These are phyloP conservation scores for Phaeomoniella chlamydospora DNA, from an alignment of 2,329 filamentous ascomycete species.

Conservation along the genomic window DNA sequence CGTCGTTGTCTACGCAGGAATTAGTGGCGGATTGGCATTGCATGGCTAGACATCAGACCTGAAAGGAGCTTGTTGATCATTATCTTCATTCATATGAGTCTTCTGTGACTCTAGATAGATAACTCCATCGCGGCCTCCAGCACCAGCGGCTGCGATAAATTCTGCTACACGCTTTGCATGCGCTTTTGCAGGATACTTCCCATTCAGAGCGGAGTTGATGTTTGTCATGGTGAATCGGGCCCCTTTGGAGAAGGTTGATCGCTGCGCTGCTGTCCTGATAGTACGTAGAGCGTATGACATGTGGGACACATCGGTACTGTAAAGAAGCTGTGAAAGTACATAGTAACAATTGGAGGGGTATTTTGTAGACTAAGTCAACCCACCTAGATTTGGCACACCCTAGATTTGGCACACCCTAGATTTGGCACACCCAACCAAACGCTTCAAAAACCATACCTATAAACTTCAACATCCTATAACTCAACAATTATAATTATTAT, in stretches of 20 bases:
- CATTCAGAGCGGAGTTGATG: conserved; percentile 27
- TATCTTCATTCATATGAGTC: conserved; percentile 74
- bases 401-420: too few relatives aligned
- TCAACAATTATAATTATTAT: too few relatives aligned
- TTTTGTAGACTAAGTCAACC: too few relatives aligned
- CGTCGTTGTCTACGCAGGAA: conserved; percentile 55
- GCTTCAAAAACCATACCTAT: too few relatives aligned
- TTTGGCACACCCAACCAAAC: too few relatives aligned
- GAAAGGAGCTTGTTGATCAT: conserved; percentile 70
- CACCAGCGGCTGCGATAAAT: conserved; percentile 51
- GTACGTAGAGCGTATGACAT: not conserved
- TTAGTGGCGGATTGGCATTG: conserved; percentile 1
- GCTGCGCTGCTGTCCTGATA: not conserved
- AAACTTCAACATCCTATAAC: too few relatives aligned
- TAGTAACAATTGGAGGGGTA: too few relatives aligned
- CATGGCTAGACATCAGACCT: conserved; percentile 34
- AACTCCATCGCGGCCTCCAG: conserved; percentile 52
- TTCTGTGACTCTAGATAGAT: conserved; percentile 81
- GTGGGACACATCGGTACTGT: too few relatives aligned
- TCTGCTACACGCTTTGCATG: conserved; percentile 76
- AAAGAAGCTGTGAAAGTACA: too few relatives aligned
- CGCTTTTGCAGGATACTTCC: conserved; percentile 67
- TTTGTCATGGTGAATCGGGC: conserved; percentile 4
- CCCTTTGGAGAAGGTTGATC: too few relatives aligned
- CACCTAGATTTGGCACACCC: too few relatives aligned